Evolutionary conservation across 192 early-diverging fungal genomes (phyloP), one percentile per base, ranked within the genome.

Genomic region (Gamsiella multidivaricata): DNA sequence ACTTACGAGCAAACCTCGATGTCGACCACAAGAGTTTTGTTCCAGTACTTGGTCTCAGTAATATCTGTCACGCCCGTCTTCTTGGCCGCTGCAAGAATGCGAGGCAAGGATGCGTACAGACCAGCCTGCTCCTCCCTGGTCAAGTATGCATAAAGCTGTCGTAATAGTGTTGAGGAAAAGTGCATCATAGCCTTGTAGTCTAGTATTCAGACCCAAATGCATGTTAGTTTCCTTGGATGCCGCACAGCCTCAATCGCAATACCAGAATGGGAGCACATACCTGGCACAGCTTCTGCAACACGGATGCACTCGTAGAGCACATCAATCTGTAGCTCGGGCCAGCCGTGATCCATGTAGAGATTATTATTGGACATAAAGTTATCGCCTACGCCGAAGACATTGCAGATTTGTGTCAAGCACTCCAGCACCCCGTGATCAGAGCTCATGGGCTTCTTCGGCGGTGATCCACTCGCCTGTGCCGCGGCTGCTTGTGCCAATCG

Each of bases 281-380:
- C 90, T 58, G 88, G 89, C 37, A 90, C 66, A 10, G 87, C 85
- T 50, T 93, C 88, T 2, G 93, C 69, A 8, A 93, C 83, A 12
- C 84, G 81, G 52, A 94, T 89, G 41, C 90, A 90, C 80, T 95
- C 91, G 47, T 89, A 88, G 20, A 95, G 60, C 12, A 91, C 84
- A 70, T 91, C 89, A 45, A 95, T 91, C 69, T 93, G 93, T 31
- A 95, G 67, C 31, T 86, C 84, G 28, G 93, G 89, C 94, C 94
- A 95, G 3, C 94, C 94, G 22, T 80, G 69, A 26, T 80, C 78
- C 78, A 80, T 70, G 25, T 66, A 80, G 5, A 70, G 22, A 18
- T 46, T 61, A 10, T 42, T 65, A 20, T 28, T 54, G 3, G 67
- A 80, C 49, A 54, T 46, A 32, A 70, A 80, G 18, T 78, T 59